Conservation (phyloP, 176 grass and related monocot species). For the Zea luxurians region DNA sequence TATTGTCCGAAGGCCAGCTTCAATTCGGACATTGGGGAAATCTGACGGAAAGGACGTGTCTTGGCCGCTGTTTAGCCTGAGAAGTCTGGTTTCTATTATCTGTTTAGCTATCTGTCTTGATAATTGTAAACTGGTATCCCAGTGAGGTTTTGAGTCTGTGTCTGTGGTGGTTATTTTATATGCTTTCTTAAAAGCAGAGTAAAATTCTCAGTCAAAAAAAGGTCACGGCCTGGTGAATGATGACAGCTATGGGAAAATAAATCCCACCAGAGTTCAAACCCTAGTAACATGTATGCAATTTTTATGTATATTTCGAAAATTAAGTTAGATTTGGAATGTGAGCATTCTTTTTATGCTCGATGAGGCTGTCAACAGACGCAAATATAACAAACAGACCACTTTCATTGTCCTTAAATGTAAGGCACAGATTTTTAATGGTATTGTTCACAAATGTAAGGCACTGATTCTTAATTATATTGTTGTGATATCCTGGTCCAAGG, state of each 20-base stretch:
- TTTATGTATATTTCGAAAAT: background rate
- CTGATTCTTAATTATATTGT: background rate
- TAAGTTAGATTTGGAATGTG: constrained; percentile 12
- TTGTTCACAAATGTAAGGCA: background rate
- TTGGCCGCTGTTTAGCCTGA: too few relatives aligned
- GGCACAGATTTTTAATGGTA: background rate
- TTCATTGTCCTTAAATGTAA: background rate
- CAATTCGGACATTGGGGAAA: too few relatives aligned
- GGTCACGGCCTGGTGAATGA: background rate
- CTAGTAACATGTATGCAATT: background rate
- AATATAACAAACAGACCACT: constrained; percentile 25
- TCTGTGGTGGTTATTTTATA: too few relatives aligned
- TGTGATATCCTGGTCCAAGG: too few relatives aligned
- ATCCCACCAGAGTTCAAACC: background rate
- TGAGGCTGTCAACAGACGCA: constrained; percentile 19
- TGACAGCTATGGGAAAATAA: background rate
- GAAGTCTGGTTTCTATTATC: too few relatives aligned
- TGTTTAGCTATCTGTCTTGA: too few relatives aligned
- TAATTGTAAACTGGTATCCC: too few relatives aligned
- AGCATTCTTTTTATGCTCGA: constrained; percentile 36
- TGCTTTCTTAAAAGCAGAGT: too few relatives aligned
- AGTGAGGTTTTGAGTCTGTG: too few relatives aligned
- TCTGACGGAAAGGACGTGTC: too few relatives aligned
- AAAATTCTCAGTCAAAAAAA: too few relatives aligned
- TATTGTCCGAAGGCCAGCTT: background rate